Base-by-base conservation (phyloP, 1,284 basidiomycete genomes). In the Fomitiporia mediterranea region DNA sequence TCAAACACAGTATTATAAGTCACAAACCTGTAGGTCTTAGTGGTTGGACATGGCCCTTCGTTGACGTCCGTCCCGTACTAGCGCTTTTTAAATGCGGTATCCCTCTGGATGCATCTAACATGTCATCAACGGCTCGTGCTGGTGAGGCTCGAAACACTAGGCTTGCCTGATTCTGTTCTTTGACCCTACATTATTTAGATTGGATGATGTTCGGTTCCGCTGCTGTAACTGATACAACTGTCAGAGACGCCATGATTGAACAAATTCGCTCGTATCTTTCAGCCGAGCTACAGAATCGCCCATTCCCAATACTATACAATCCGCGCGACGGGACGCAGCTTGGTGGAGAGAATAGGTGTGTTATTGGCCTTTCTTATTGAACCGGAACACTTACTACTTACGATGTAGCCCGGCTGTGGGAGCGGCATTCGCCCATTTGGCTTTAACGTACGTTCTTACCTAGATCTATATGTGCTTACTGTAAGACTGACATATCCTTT, bases 201-300 rank as follows among this genome's bases (percentile, higher is more conserved):
- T 75, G 73, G 74, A 68, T 69, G 11, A 62, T 74, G 42, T 69
- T 74, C 52, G 67, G 68, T 2, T 73, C 74, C 4, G 69, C 67
- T 4, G 66, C 69, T 9, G 60, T 68, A 2, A 62, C 64, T 0
- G 64, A 70, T 35, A 61, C 60, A 13, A 53, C 61, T 1, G 63
- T 68, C 2, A 64, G 71, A 9, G 62, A 73, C 40, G 43, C 59
- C 1, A 62, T 78, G 28, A 68, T 77, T 6, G 60, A 64, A 2
- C 63, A 63, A 6, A 66, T 77, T 1, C 64, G 66, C 27, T 53
- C 30, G 17, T 69, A 70, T 51, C 59, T 60, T n/a, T 64, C 61
- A 7, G 49, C 51, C 21, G 63, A 65, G 23, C 50, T 13, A 6
- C 60, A 62, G 25, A 60, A 61, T 19, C 5, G 56, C 60, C 34